phyloP scores from a whole-genome alignment of 371 early-diverging fungal species.

The Mucor mucedo region DNA sequence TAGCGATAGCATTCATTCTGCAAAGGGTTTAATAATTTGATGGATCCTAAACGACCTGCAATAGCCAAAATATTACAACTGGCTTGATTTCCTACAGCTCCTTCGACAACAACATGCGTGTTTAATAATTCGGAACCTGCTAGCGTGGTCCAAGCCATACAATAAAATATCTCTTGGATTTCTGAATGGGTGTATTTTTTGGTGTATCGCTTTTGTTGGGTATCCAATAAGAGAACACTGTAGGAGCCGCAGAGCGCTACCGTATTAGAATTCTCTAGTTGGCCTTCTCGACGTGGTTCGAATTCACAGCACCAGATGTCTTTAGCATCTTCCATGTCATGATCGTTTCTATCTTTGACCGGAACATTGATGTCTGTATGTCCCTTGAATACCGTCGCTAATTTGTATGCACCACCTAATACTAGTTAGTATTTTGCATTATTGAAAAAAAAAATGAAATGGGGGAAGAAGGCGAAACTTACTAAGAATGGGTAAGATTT shows the following conservation, averaged over 20 bases:
- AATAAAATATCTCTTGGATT: slow-evolving; percentile 57
- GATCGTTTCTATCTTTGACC: slow-evolving; percentile 5
- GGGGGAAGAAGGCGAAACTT: not conserved
- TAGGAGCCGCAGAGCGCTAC: slow-evolving; percentile 58
- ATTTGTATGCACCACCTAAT: slow-evolving; percentile 11
- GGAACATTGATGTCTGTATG: slow-evolving; percentile 29
- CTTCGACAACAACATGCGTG: too few species aligned
- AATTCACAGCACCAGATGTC: slow-evolving; percentile 54
- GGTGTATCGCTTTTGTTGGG: slow-evolving; percentile 46
- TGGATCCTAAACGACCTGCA: slow-evolving; percentile 60
- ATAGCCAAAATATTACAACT: slow-evolving; percentile 53
- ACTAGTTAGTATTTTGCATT: not conserved
- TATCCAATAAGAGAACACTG: slow-evolving; percentile 55
- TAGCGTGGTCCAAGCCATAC: slow-evolving; percentile 59
- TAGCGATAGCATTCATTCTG: slow-evolving; percentile 62
- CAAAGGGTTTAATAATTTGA: slow-evolving; percentile 60
- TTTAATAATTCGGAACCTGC: slow-evolving; percentile 20
- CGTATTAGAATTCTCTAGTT: not conserved
- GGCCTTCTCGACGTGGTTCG: slow-evolving; percentile 25
- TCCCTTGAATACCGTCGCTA: slow-evolving; percentile 23
- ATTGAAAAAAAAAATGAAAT: not conserved
- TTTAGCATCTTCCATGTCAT: slow-evolving; percentile 16
- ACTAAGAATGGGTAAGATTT: slow-evolving; percentile 1
- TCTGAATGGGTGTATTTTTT: slow-evolving; percentile 64
- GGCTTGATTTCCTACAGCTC: slow-evolving; percentile 19